These are phyloP conservation scores for Trametes villosa DNA, from an alignment of 768 basidiomycete genomes.

Conservation along the genomic window DNA sequence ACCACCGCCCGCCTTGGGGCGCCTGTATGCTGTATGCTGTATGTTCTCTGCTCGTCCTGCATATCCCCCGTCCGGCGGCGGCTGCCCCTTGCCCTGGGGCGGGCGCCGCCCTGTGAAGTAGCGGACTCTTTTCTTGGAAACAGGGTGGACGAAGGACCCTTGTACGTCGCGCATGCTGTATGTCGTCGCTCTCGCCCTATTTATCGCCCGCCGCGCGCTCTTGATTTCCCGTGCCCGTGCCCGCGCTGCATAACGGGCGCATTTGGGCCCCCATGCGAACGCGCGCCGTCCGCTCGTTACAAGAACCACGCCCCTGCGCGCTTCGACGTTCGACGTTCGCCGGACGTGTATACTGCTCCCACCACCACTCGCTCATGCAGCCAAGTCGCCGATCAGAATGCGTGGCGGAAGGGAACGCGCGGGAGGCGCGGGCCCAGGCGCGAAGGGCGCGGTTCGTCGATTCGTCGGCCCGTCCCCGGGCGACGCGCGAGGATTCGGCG, in stretches of 20 bases:
- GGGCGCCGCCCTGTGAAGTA: neutral
- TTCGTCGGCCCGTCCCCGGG: constrained; percentile 3
- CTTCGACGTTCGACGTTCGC: neutral
- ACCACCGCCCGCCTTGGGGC: neutral
- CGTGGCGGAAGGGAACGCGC: neutral
- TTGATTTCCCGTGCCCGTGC: too few relatives aligned
- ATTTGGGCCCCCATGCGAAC: too few relatives aligned
- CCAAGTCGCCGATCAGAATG: constrained; percentile 13
- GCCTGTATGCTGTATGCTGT: neutral
- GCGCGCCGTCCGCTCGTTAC: too few relatives aligned
- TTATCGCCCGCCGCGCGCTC: too few relatives aligned
- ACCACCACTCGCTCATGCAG: too few relatives aligned
- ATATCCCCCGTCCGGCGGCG: neutral
- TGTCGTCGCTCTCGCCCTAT: constrained; percentile 5
- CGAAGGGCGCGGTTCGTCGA: neutral
- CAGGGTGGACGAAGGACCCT: constrained; percentile 12
- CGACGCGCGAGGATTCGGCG: neutral
- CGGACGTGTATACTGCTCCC: neutral
- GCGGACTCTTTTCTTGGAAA: constrained; percentile 16
- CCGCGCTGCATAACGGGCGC: too few relatives aligned
- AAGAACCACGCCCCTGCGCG: neutral
- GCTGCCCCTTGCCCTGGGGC: neutral
- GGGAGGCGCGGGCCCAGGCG: neutral
- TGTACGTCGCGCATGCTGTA: constrained; percentile 13
- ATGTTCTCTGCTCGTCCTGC: neutral